Evolutionary conservation across 306 rosid genomes (phyloP).

Genomic region (Albizia julibrissin): DNA sequence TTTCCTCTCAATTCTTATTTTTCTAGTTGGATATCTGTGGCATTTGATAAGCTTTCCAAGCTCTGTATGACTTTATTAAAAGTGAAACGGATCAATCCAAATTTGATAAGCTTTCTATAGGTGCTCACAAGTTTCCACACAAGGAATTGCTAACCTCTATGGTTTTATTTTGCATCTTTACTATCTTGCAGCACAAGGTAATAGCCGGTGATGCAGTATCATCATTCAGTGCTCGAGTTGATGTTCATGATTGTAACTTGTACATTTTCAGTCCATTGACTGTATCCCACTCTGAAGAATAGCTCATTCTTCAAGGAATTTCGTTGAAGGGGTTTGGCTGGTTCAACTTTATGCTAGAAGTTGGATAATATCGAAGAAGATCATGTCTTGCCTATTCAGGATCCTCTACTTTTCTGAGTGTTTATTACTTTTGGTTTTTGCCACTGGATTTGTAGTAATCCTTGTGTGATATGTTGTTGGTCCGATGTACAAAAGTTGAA

Average conservation of each 20-base stretch:
- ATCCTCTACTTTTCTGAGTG: not conserved
- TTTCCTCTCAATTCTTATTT: not conserved
- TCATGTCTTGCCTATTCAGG: conserved; percentile 7
- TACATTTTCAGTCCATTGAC: conserved; percentile 61
- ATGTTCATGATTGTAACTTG: conserved; percentile 60
- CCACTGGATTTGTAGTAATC: not conserved
- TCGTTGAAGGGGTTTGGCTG: not conserved
- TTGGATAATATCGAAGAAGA: conserved; percentile 8
- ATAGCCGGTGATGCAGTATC: conserved; percentile 51
- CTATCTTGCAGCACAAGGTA: conserved; percentile 69
- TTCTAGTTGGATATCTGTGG: not conserved
- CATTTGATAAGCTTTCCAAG: not conserved
- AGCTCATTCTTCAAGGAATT: conserved; percentile 30
- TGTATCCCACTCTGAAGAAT: conserved; percentile 35
- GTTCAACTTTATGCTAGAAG: conserved; percentile 8
- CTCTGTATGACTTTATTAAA: not conserved
- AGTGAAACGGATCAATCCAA: not conserved
- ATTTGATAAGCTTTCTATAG: not conserved
- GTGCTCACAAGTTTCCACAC: not conserved
- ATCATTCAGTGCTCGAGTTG: conserved; percentile 65
- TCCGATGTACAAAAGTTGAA: not conserved
- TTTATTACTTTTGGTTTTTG: not conserved
- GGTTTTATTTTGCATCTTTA: conserved; percentile 20
- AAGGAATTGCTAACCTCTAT: conserved; percentile 11
- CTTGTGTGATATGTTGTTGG: not conserved